A percentile compares a stretch with the other conserved stretches of the same genome.
phyloP scores from a whole-genome alignment of 176 grass and related monocot species.

The Oryza glumipatula region DNA sequence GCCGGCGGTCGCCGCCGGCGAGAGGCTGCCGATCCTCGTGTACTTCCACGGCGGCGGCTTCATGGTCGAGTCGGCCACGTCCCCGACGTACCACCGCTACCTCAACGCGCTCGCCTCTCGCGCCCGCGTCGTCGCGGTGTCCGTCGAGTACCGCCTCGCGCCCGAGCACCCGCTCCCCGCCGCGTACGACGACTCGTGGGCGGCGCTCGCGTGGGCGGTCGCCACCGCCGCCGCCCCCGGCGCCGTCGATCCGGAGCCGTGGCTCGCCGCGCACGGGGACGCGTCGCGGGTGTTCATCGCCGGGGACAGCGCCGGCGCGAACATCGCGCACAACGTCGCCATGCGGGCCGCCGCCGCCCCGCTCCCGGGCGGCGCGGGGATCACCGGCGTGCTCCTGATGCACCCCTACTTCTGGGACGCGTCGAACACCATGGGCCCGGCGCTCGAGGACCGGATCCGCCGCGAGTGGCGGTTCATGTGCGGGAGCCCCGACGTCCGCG shows the following conservation, averaged over 20 bases:
- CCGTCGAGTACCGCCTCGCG: conserved; percentile 66
- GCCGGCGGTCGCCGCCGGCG: accelerated
- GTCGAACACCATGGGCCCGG: conserved; percentile 38
- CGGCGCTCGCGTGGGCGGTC: conserved; percentile 49
- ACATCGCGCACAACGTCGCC: conserved; percentile 64
- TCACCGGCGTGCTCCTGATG: conserved; percentile 48
- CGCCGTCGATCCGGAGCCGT: conserved; percentile 6
- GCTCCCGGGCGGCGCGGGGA: background rate
- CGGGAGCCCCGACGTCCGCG: background rate
- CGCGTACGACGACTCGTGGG: conserved; percentile 63
- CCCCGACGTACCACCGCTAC: conserved; percentile 54
- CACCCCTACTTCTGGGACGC: conserved; percentile 65
- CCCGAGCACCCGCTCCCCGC: conserved; percentile 69
- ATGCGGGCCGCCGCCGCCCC: conserved; percentile 40
- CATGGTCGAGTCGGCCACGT: conserved; percentile 55
- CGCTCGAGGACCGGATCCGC: conserved; percentile 38
- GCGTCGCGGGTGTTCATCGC: conserved; percentile 47
- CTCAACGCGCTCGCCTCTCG: conserved; percentile 49
- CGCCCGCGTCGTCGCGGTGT: conserved; percentile 48
- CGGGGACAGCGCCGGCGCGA: conserved; percentile 66
- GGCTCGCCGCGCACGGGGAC: conserved; percentile 57
- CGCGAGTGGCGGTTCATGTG: conserved; percentile 52
- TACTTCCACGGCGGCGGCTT: conserved; percentile 80
- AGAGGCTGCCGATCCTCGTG: conserved; percentile 59
- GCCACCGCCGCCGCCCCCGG: too few relatives aligned